Percentiles rank a stretch among this genome's conserved stretches.
Conservation (phyloP, 768 basidiomycete genomes). For the Phlebiopsis gigantea region DNA sequence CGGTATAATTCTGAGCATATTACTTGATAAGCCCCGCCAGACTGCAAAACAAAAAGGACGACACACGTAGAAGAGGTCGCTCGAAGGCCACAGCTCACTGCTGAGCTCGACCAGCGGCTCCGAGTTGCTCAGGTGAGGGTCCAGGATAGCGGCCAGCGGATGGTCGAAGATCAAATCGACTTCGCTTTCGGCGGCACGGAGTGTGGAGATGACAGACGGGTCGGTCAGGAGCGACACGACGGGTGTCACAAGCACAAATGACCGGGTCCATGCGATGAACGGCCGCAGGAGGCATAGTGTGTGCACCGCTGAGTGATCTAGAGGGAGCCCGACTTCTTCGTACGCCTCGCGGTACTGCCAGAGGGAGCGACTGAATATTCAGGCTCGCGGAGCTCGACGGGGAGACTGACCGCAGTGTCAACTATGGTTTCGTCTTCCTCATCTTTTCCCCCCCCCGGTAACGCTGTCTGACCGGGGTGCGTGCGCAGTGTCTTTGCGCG, state of each 20-base stretch:
- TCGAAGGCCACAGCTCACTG: conserved; percentile 76
- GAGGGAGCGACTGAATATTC: not conserved
- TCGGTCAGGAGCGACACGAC: conserved; percentile 68
- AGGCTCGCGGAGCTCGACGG: too few relatives aligned
- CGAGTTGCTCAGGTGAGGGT: conserved; percentile 35
- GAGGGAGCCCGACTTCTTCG: conserved; percentile 80
- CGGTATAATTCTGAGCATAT: conserved; percentile 58
- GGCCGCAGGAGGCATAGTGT: conserved; percentile 61
- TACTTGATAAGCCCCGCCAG: too few relatives aligned
- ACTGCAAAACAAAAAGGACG: too few relatives aligned
- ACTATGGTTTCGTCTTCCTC: conserved; percentile 55
- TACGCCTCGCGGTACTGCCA: conserved; percentile 72
- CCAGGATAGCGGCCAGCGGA: conserved; percentile 66
- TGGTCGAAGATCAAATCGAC: conserved; percentile 79
- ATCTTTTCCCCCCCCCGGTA: conserved; percentile 80
- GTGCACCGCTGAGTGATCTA: conserved; percentile 50
- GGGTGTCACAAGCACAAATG: conserved; percentile 63
- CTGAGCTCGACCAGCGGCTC: conserved; percentile 48
- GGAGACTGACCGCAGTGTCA: conserved; percentile 69
- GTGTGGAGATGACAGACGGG: conserved; percentile 39
- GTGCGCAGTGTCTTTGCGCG: conserved; percentile 70
- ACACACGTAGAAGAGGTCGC: conserved; percentile 64
- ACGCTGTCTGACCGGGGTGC: conserved; percentile 77
- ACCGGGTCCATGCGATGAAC: conserved; percentile 54
- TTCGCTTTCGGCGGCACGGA: conserved; percentile 58